These are phyloP conservation scores for Lachnellula hyalina DNA, from an alignment of 2,329 filamentous ascomycete genomes.

Conservation along the genomic window DNA sequence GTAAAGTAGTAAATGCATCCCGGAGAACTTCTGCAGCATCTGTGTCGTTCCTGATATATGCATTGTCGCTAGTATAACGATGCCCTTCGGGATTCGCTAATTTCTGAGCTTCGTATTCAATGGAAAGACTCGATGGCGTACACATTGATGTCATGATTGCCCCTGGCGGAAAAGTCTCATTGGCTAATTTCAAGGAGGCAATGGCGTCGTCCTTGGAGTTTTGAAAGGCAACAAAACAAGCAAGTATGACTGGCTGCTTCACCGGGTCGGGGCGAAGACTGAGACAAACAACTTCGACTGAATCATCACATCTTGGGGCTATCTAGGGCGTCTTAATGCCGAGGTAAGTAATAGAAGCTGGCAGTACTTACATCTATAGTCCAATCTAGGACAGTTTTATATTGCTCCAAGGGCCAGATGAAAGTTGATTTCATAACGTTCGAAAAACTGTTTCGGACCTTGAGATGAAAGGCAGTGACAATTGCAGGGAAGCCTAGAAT, in stretches of 20 bases:
- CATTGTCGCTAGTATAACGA: slow-evolving; percentile 47
- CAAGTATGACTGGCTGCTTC: slow-evolving; percentile 31
- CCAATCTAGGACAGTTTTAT: slow-evolving; percentile 43
- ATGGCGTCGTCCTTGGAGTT: slow-evolving; percentile 32
- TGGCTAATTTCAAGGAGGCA: slow-evolving; percentile 33
- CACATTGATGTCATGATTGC: slow-evolving; percentile 35
- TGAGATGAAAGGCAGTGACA: slow-evolving; percentile 46
- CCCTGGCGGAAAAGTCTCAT: slow-evolving; percentile 36
- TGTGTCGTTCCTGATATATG: slow-evolving; percentile 42
- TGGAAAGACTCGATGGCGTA: slow-evolving; percentile 35
- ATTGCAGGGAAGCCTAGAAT: slow-evolving; percentile 45
- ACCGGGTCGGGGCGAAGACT: slow-evolving; percentile 28
- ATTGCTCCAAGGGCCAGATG: slow-evolving; percentile 42
- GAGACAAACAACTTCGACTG: slow-evolving; percentile 39
- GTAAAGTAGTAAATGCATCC: slow-evolving; percentile 43
- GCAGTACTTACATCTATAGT: slow-evolving; percentile 34
- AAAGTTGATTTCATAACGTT: slow-evolving; percentile 32
- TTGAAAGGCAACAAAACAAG: slow-evolving; percentile 39
- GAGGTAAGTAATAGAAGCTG: background rate
- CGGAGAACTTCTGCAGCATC: slow-evolving; percentile 42
- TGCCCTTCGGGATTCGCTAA: slow-evolving; percentile 43
- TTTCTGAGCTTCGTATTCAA: slow-evolving; percentile 40
- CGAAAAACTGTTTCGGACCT: slow-evolving; percentile 13
- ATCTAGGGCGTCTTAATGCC: slow-evolving; percentile 9
- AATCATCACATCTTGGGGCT: slow-evolving; percentile 31